Conservation (phyloP, 2,329 filamentous ascomycete species). For the Domatiomyces catenatus region DNA sequence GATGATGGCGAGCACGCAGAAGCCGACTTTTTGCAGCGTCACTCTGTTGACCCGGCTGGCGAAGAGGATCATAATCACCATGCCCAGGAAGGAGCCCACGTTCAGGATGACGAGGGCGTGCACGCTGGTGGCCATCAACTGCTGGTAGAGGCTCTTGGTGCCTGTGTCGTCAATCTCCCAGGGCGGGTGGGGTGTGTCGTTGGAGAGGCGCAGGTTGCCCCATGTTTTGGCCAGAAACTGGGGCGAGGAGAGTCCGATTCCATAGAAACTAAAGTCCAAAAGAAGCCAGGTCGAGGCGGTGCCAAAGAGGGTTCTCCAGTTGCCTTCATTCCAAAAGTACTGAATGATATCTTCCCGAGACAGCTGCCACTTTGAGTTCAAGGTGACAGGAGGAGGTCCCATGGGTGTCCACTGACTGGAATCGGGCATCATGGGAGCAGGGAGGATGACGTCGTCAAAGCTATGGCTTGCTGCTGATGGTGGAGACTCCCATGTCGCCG, state of each 20-base stretch:
- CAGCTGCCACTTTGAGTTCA: conserved; percentile 27
- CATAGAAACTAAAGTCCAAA: conserved; percentile 44
- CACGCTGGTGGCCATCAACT: conserved; percentile 26
- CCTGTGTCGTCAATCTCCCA: conserved; percentile 25
- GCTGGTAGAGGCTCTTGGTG: conserved; percentile 28
- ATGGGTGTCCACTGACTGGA: conserved; percentile 4
- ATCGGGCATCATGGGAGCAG: conserved; percentile 12
- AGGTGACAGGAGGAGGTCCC: conserved; percentile 21
- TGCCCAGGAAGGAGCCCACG: conserved; percentile 29
- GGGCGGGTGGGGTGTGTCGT: conserved; percentile 14
- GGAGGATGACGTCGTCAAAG: conserved; percentile 13
- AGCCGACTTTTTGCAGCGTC: conserved; percentile 30
- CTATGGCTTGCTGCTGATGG: conserved; percentile 19
- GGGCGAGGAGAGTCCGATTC: conserved; percentile 34
- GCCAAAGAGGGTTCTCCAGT: conserved; percentile 29
- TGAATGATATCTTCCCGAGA: conserved; percentile 25
- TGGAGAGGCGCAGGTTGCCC: conserved; percentile 21
- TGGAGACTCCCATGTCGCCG: conserved; percentile 6
- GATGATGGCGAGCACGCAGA: conserved; percentile 27
- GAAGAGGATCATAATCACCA: conserved; percentile 26
- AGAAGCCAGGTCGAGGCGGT: conserved; percentile 40
- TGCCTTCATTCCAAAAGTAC: conserved; percentile 29
- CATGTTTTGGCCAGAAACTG: conserved; percentile 29
- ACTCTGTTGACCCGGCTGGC: conserved; percentile 28
- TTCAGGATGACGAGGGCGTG: conserved; percentile 28